These are phyloP conservation scores for Phytophthora tubulina DNA, from an alignment of 352 stramenopile genomes.

Conservation along the genomic window DNA sequence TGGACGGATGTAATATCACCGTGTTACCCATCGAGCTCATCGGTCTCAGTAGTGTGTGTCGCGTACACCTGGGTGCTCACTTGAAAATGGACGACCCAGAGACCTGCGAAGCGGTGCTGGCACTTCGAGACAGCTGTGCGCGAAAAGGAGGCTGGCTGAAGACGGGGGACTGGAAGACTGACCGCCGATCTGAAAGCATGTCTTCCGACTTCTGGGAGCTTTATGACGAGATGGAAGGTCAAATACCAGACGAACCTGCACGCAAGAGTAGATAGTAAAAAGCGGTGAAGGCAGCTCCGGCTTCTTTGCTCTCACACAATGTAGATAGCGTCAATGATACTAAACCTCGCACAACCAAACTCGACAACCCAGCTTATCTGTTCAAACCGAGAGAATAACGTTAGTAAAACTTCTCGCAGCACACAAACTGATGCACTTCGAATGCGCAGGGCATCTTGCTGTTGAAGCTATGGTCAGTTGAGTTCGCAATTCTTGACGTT, in stretches of 20 bases:
- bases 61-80: conserved; percentile 65
- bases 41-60: conserved; percentile 54
- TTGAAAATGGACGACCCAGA: conserved; percentile 75
- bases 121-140: conserved; percentile 57
- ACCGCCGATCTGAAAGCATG: conserved; percentile 33
- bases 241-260: conserved; percentile 39
- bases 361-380: conserved; percentile 10
- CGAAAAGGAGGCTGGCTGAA: conserved; percentile 75
- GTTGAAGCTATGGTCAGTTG: conserved; percentile 6
- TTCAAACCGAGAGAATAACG: neutral
- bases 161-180: conserved; percentile 46
- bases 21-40: conserved; percentile 76
- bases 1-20: conserved; percentile 62
- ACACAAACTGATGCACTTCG: neutral
- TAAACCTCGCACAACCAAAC: neutral
- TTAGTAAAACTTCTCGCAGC: neutral
- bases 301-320: conserved; percentile 24
- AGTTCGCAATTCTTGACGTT: conserved; percentile 40
- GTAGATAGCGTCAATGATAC: conserved; percentile 21
- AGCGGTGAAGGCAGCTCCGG: conserved; percentile 26
- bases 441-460: neutral
- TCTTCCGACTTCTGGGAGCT: conserved; percentile 36
- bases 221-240: conserved; percentile 33
- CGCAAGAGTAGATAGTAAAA: conserved; percentile 28
- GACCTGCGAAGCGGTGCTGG: conserved; percentile 70